Conservation (phyloP, 2,329 filamentous ascomycete species). For the Neofusicoccum ribis region DNA sequence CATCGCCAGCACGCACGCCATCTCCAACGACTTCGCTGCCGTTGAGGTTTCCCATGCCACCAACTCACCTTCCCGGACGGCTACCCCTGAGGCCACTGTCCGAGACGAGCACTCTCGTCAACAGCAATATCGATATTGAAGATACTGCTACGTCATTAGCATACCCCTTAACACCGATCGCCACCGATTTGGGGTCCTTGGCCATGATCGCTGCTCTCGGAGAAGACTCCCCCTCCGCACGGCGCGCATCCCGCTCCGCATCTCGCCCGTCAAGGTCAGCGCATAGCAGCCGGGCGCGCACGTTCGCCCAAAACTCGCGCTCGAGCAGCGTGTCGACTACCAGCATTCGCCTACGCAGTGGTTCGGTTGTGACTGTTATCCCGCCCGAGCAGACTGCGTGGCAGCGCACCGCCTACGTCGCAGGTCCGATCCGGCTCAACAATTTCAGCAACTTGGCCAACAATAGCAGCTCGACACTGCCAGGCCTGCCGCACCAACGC, state of each 20-base stretch:
- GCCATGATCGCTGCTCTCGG: slow-evolving; percentile 9
- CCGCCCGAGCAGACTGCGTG: slow-evolving; percentile 37
- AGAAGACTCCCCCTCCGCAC: not conserved
- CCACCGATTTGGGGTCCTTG: slow-evolving; percentile 15
- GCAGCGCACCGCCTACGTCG: slow-evolving; percentile 39
- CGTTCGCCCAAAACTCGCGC: not conserved
- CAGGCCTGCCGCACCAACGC: not conserved
- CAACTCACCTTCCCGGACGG: not conserved
- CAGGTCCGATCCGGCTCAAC: slow-evolving; percentile 45
- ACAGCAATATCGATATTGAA: slow-evolving; percentile 21
- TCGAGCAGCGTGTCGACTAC: slow-evolving; percentile 13
- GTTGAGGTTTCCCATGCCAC: slow-evolving; percentile 2
- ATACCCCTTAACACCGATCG: slow-evolving; percentile 24
- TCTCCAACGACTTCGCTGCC: slow-evolving; percentile 16
- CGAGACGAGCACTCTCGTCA: slow-evolving; percentile 12
- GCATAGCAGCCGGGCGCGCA: not conserved
- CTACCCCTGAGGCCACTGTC: slow-evolving; percentile 8
- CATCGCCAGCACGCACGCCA: not conserved
- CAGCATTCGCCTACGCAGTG: slow-evolving; percentile 27
- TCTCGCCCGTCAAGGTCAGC: not conserved
- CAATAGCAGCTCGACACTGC: not conserved
- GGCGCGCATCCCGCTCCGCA: not conserved
- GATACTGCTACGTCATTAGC: not conserved
- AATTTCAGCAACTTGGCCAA: slow-evolving; percentile 20
- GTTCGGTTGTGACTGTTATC: slow-evolving; percentile 36